These are phyloP conservation scores for Alternaria viburni DNA, from an alignment of 2,329 filamentous ascomycete species.

Conservation along the genomic window DNA sequence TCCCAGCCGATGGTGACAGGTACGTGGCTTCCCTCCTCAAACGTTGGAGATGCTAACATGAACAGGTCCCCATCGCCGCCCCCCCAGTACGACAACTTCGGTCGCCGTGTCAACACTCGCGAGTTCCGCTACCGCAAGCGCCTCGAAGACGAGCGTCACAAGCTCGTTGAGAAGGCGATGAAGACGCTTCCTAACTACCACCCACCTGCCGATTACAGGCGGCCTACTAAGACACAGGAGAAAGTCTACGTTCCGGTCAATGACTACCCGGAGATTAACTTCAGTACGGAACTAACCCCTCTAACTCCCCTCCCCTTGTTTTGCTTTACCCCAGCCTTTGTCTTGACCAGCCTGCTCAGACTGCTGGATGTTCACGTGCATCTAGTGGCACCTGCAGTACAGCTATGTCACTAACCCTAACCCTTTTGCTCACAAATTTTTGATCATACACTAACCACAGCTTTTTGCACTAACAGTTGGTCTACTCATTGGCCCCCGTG, in stretches of 20 bases:
- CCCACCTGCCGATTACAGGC: constrained; percentile 96
- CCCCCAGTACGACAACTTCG: constrained; percentile 98
- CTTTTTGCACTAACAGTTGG: constrained; percentile 89
- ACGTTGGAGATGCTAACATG: constrained; percentile 13
- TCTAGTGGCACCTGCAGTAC: constrained; percentile 44
- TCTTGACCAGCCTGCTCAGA: constrained; percentile 54
- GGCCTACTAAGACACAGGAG: constrained; percentile 99
- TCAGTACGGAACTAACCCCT: constrained; percentile 99
- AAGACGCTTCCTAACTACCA: constrained; percentile 99
- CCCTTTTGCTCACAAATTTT: constrained; percentile 41
- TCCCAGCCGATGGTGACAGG: constrained; percentile 95
- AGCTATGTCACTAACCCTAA: constrained; percentile 51
- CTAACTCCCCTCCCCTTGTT: constrained; percentile 54
- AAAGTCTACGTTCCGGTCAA: constrained; percentile 99
- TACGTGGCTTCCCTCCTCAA: constrained; percentile 56
- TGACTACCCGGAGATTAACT: constrained; percentile 99
- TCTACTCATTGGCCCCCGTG: constrained; percentile 99
- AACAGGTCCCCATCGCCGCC: constrained; percentile 89
- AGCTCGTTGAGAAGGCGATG: constrained; percentile 98
- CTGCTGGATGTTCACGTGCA: constrained; percentile 35
- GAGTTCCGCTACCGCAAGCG: constrained; percentile 98
- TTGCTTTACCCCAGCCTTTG: constrained; percentile 53
- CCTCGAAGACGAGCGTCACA: constrained; percentile 98
- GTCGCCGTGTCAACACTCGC: constrained; percentile 97
- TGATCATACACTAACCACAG: constrained; percentile 83